Evolutionary conservation across 495 filamentous ascomycete species (phyloP), one percentile per base, ranked within the genome.

Genomic region (Mycothermus thermophilus): DNA sequence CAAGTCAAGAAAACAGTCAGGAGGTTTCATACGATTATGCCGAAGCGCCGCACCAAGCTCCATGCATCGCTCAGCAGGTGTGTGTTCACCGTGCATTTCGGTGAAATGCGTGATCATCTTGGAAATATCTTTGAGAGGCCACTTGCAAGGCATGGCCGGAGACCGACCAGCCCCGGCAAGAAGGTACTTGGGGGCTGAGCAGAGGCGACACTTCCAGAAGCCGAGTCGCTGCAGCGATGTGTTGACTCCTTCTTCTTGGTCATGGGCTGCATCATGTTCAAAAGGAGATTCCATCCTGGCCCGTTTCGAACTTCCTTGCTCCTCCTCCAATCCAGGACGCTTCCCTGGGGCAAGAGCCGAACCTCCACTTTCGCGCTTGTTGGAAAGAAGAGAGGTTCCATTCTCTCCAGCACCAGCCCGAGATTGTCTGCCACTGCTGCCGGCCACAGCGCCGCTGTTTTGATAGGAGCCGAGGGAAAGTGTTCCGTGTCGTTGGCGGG

Each of bases 91-190:
- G 33, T 66, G 62, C 52, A 66, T 56, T 17, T 60, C 59, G 1
- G 60, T 50, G 26, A 56, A 64, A 31, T 66, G 62, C 23, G 57
- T 60, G 25, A 66, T 51, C 44, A 66, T 55, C 47, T 66, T 66
- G 3, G 56, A 55, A 16, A 63, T 54, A 34, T 64, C 60, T 41
- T 62, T 61, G 8, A 66, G 44, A 11, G 59, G 56, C 59, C 59
- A 63, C 37, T 64, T 66, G 51, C 59, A 61, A 28, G 62, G 62
- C 32, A 50, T 50, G 21, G 58, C 59, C n/a, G 62, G 62, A 2
- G 53, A 48, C 32, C 59, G 51, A 16, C 52, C 52, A 12, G 40
- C 27, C 12, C 56, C 56, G 0, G 60, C 59, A 11, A 57, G 44
- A 5, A 59, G 44, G 22, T 58, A 66, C 20, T 60, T 63, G 19